Percentiles rank a stretch among this genome's conserved stretches.
Conservation (phyloP, 768 basidiomycete genomes). For the Leccinellum albellum region DNA sequence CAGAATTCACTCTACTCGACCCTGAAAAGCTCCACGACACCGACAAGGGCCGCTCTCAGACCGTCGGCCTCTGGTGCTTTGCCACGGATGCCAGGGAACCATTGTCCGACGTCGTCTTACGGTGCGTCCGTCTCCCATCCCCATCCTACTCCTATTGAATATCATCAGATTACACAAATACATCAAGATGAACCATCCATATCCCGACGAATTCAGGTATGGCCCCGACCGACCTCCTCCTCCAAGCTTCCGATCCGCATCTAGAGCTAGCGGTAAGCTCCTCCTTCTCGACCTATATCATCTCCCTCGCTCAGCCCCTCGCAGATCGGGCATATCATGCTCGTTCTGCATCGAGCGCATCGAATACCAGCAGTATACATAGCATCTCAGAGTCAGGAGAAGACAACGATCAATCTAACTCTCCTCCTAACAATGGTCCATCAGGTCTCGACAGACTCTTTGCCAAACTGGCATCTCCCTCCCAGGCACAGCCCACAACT, state of each 20-base stretch:
- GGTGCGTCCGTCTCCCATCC: conserved; percentile 38
- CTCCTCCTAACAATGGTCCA: conserved; percentile 13
- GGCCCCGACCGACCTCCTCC: conserved; percentile 65
- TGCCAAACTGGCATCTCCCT: conserved; percentile 34
- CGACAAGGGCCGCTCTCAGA: conserved; percentile 54
- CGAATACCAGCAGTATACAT: conserved; percentile 32
- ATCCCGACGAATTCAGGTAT: conserved; percentile 70
- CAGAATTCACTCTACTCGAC: conserved; percentile 41
- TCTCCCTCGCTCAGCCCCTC: conserved; percentile 5
- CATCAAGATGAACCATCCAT: conserved; percentile 60
- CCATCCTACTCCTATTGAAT: background rate
- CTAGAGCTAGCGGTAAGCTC: conserved; percentile 27
- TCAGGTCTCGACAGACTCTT: conserved; percentile 45
- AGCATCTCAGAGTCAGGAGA: conserved; percentile 33
- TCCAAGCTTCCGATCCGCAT: conserved; percentile 41
- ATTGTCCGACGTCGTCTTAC: conserved; percentile 65
- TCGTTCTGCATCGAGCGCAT: conserved; percentile 33
- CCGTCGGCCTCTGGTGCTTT: conserved; percentile 75
- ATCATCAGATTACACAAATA: conserved; percentile 55
- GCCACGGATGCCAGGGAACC: conserved; percentile 66
- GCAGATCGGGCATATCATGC: conserved; percentile 25
- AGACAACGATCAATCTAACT: conserved; percentile 19
- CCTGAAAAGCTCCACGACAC: conserved; percentile 42
- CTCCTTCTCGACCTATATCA: background rate
- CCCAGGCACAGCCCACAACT: conserved; percentile 19